Evolutionary conservation across 192 early-diverging fungal genomes (phyloP), one percentile per base, ranked within the genome.

Genomic region (Entomortierella chlamydospora): DNA sequence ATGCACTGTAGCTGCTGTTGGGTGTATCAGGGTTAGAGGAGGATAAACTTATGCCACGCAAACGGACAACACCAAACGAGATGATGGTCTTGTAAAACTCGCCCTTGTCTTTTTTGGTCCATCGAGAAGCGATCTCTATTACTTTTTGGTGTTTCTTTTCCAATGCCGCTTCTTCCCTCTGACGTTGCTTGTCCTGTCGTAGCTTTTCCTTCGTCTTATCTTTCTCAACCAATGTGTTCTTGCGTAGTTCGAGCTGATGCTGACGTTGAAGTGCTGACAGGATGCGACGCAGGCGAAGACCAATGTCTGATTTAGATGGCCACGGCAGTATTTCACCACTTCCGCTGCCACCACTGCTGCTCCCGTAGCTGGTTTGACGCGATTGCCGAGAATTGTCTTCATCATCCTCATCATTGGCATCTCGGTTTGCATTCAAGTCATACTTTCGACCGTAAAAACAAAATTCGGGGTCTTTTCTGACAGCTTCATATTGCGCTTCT

Each of bases 261-360:
- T 85, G 77, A 33, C 88, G 81, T 29, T 83, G 83, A 39, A 90
- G 76, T 1, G 88, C 88, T 18, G 85, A 82, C 55, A 87, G 82
- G 23, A 90, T 83, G 28, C 87, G 82, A 17, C 88, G 83, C 17
- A 90, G 65, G 15, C 88, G 87, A 64, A 86, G 81, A 52, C 88
- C 88, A 64, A 88, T 84, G 51, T 90, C 88, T 28, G 88, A 85
- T 57, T 90, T 90, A 29, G 86, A 84, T 9, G 88, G 88, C 88
- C 88, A 90, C 2, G 85, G 76, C 25, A 87, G 73, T 3, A 83
- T 78, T 39, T 85, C 55, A 10, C 67, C 63, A 33, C 49, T 52
- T 15, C 28, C 43, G 31, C 20, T 56, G 10, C 67, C 64, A 25
- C 49, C 56, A 20, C 22, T 51, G 37, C 17, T 53, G 13, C 39